phyloP scores from a whole-genome alignment of 345 rosid species.

The Populus nigra region DNA sequence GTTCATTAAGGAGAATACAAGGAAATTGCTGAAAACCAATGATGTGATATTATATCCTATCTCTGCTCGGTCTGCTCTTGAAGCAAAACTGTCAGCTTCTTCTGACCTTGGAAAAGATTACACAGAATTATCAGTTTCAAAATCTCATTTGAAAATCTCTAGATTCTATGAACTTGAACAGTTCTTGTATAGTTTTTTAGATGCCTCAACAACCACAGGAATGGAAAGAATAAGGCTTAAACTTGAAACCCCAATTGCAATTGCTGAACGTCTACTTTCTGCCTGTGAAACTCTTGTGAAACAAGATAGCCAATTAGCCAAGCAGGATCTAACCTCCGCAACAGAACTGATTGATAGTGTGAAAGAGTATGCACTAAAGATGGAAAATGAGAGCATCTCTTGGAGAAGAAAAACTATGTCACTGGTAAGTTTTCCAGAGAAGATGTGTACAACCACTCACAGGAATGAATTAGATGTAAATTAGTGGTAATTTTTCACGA shows the following conservation, averaged over 20 bases:
- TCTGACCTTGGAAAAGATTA: conserved; percentile 43
- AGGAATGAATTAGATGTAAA: conserved; percentile 14
- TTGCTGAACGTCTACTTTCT: conserved; percentile 77
- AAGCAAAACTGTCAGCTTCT: conserved; percentile 62
- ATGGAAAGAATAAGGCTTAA: conserved; percentile 89
- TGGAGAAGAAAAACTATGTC: conserved; percentile 67
- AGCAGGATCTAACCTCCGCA: conserved; percentile 58
- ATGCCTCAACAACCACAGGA: conserved; percentile 70
- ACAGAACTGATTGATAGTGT: conserved; percentile 53
- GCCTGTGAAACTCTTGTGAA: conserved; percentile 58
- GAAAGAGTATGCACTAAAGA: conserved; percentile 47
- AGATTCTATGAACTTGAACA: conserved; percentile 65
- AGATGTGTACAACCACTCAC: neutral
- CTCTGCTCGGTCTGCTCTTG: conserved; percentile 82
- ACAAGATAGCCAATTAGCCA: conserved; percentile 53
- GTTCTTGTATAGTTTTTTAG: conserved; percentile 75
- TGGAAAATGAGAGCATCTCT: conserved; percentile 79
- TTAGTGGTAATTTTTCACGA: conserved; percentile 1
- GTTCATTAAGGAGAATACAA: conserved; percentile 68
- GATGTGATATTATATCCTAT: conserved; percentile 71
- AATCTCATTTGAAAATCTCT: conserved; percentile 47
- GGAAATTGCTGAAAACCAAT: conserved; percentile 72
- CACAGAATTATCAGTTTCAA: conserved; percentile 34
- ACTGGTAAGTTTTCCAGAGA: conserved; percentile 47
- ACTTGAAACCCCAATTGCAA: conserved; percentile 82